A percentile compares a stretch with the other conserved stretches of the same genome.
These are phyloP conservation scores for Hirsutella thompsonii DNA, from an alignment of 2,329 filamentous ascomycete genomes.

Conservation along the genomic window DNA sequence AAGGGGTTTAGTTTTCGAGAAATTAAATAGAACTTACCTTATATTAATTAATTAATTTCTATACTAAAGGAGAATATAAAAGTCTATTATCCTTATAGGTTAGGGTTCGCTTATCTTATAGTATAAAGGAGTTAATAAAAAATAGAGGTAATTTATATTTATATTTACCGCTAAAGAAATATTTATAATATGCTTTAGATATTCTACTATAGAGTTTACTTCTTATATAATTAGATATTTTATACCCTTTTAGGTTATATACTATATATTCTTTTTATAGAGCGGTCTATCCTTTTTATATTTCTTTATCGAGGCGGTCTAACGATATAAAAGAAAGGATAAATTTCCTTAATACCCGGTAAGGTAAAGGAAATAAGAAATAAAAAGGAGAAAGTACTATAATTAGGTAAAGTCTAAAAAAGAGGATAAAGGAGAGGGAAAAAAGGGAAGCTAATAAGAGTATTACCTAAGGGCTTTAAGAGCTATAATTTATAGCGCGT, in stretches of 20 bases:
- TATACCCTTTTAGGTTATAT: background rate
- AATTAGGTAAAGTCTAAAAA: too few relatives aligned
- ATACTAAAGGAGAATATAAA: too few relatives aligned
- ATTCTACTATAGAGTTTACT: slow-evolving; percentile 5
- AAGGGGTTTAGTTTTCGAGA: slow-evolving; percentile 6
- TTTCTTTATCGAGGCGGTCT: too few relatives aligned
- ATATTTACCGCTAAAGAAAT: slow-evolving; percentile 2
- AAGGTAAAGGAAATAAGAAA: too few relatives aligned
- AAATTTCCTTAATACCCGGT: too few relatives aligned
- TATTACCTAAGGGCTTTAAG: too few relatives aligned
- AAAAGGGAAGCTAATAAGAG: too few relatives aligned
- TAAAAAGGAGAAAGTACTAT: too few relatives aligned
- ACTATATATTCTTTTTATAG: background rate
- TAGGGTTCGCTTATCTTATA: slow-evolving; percentile 4
- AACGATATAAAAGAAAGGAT: too few relatives aligned
- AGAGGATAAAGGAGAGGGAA: too few relatives aligned
- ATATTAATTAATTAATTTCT: slow-evolving; percentile 3
- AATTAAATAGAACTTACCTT: slow-evolving; percentile 2
- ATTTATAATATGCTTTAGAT: slow-evolving; percentile 3
- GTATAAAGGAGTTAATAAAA: background rate
- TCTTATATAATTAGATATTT: background rate
- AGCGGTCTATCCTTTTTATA: background rate
- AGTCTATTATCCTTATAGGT: slow-evolving; percentile 2
- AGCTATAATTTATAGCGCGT: too few relatives aligned
- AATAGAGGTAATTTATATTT: slow-evolving; percentile 3